These are phyloP conservation scores for Dactylellina drechsleri DNA, from an alignment of 2,329 filamentous ascomycete species.

Conservation along the genomic window DNA sequence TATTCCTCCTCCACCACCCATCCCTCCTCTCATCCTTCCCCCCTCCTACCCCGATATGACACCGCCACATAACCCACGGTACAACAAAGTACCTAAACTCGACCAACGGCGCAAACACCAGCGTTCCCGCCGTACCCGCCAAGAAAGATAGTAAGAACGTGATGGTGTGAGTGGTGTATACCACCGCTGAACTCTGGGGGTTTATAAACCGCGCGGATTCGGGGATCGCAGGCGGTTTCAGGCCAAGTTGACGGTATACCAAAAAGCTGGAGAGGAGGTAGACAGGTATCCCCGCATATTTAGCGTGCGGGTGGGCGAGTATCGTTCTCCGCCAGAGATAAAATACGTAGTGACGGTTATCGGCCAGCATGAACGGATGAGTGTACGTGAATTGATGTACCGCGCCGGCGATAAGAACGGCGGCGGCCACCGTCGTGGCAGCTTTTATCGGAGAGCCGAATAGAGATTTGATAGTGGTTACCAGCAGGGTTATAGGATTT, in stretches of 20 bases:
- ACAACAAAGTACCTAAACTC: slow-evolving; percentile 97
- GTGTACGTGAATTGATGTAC: slow-evolving; percentile 89
- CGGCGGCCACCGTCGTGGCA: slow-evolving; percentile 58
- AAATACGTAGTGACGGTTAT: slow-evolving; percentile 97
- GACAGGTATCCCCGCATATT: slow-evolving; percentile 73
- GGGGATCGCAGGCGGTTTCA: slow-evolving; percentile 36
- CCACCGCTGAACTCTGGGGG: slow-evolving; percentile 59
- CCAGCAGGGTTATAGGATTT: slow-evolving; percentile 32
- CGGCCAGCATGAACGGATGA: slow-evolving; percentile 93
- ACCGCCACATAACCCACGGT: slow-evolving; percentile 90
- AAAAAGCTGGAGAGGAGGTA: slow-evolving; percentile 79
- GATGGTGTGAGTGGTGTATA: slow-evolving; percentile 65
- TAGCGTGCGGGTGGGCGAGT: slow-evolving; percentile 71
- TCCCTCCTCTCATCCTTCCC: slow-evolving; percentile 10
- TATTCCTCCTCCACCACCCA: slow-evolving; percentile 35
- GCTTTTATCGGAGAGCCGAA: slow-evolving; percentile 38
- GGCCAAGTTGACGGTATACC: slow-evolving; percentile 71
- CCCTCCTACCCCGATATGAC: slow-evolving; percentile 68
- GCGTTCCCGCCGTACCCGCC: slow-evolving; percentile 76
- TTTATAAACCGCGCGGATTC: slow-evolving; percentile 55
- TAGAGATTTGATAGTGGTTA: slow-evolving; percentile 41
- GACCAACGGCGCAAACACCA: slow-evolving; percentile 89
- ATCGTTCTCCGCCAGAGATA: slow-evolving; percentile 91
- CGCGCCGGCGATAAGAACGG: slow-evolving; percentile 64
- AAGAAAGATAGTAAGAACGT: slow-evolving; percentile 72